Conservation (phyloP, 2,329 filamentous ascomycete genomes). For the Tricladium varicosporioides region DNA sequence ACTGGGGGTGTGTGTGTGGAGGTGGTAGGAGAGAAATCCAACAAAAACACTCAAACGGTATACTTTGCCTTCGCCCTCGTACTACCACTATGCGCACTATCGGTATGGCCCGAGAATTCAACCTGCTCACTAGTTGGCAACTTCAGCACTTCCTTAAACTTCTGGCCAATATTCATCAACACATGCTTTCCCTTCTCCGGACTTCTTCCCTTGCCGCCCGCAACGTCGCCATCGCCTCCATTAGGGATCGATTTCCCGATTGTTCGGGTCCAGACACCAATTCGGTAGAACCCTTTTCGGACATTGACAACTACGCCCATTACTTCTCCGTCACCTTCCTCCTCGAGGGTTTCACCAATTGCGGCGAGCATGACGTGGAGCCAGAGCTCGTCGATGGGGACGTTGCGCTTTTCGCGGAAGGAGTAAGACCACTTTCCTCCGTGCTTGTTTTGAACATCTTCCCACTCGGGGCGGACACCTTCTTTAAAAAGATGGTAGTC, state of each 20-base stretch:
- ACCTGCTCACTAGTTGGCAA: constrained; percentile 74
- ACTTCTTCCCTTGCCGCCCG: constrained; percentile 74
- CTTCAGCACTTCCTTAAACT: constrained; percentile 90
- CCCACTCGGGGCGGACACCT: constrained; percentile 96
- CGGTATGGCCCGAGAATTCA: constrained; percentile 96
- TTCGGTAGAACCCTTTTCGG: constrained; percentile 95
- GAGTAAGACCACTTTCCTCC: constrained; percentile 98
- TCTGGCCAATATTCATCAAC: constrained; percentile 77
- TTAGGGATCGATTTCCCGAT: constrained; percentile 80
- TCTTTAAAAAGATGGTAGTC: constrained; percentile 99
- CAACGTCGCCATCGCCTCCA: constrained; percentile 69
- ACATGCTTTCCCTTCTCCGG: constrained; percentile 82
- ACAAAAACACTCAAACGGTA: constrained; percentile 58
- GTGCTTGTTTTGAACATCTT: constrained; percentile 97
- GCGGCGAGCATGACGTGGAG: constrained; percentile 94
- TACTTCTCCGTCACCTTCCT: constrained; percentile 93
- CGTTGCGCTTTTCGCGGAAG: constrained; percentile 91
- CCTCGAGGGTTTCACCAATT: constrained; percentile 97
- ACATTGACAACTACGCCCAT: constrained; percentile 99
- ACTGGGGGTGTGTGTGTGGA: background rate
- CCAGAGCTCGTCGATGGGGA: constrained; percentile 95
- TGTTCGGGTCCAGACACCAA: constrained; percentile 95
- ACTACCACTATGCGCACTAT: constrained; percentile 88
- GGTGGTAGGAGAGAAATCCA: background rate
- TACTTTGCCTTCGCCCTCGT: constrained; percentile 96